These are phyloP conservation scores for Plasmopara viticola DNA, from an alignment of 352 stramenopile genomes.

Conservation along the genomic window DNA sequence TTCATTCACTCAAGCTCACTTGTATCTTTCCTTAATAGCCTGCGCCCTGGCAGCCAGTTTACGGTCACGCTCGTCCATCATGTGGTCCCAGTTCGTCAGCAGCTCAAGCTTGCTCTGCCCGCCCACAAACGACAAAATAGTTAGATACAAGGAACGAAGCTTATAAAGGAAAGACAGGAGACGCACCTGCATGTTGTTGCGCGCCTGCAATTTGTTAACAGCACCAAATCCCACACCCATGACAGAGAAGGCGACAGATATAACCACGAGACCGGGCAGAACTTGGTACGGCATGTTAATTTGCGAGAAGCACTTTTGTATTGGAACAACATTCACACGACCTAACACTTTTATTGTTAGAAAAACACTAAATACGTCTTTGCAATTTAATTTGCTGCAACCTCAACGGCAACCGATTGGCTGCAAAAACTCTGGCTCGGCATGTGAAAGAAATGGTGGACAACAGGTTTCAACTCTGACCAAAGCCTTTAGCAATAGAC, in stretches of 20 bases:
- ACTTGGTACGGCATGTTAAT: slow-evolving; percentile 82
- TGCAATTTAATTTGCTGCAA: too few species aligned
- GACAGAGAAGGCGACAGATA: slow-evolving; percentile 68
- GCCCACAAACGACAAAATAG: background rate
- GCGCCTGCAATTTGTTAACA: slow-evolving; percentile 70
- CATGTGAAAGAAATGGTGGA: too few species aligned
- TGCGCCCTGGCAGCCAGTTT: slow-evolving; percentile 44
- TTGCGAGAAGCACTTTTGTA: background rate
- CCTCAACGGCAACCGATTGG: too few species aligned
- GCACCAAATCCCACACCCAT: slow-evolving; percentile 66
- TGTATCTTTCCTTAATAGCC: slow-evolving; percentile 11
- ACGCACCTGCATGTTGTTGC: slow-evolving; percentile 61
- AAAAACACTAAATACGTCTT: too few species aligned
- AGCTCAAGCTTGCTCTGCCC: slow-evolving; percentile 67
- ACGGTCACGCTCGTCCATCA: slow-evolving; percentile 77
- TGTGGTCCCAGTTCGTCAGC: slow-evolving; percentile 73
- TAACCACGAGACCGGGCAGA: slow-evolving; percentile 70
- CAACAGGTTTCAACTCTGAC: too few species aligned
- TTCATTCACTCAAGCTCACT: too few species aligned
- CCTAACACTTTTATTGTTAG: background rate
- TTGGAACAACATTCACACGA: background rate
- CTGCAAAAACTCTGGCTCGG: too few species aligned
- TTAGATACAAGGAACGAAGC: background rate
- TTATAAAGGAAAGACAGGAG: background rate
- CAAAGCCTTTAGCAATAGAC: too few species aligned